Evolutionary conservation across 306 rosid genomes (phyloP), one percentile per base, ranked within the genome.

Genomic region (Vicia sativa): DNA sequence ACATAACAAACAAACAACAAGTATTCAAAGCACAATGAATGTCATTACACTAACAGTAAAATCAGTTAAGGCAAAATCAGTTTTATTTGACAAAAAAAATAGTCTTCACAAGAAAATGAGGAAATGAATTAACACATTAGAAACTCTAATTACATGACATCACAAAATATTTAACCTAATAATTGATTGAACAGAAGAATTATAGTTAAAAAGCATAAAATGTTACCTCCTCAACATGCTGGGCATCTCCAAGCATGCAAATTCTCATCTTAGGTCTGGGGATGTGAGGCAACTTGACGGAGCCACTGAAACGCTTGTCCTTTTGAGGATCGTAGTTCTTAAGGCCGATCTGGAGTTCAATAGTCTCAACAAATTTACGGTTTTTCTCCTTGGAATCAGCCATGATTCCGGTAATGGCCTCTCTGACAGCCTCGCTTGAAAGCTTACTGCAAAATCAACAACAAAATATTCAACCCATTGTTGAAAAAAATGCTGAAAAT

Each of bases 191-290:
- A 56, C 16, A 11, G 11, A 71, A 41, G 12, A 18, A 45, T 23
- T 52, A 3, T 5, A 6, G 0, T 0, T 42, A 8, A 18, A 44
- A 7, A 43, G 4, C 13, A 35, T 6, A 26, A 8, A 26, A 39
- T 0, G 18, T 57, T 80, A 90, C 96, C 96, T 90, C 96, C 63
- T 90, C 96, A 52, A 90, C 95, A 50, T 90, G 96, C 50, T 84
- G 91, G 31, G 96, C 96, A 80, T 90, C 96, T 18, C 96, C 96
- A 61, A 90, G 95, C 96, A 90, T 90, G 76, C 96, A 90, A 7
- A 90, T 79, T 54, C 84, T 90, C 96, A 90, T 90, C 79, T 87
- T 87, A 7, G 96, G 96, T 9, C 96, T 84, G 18, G 96, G 96
- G 9, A 90, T 90, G 73, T 90, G 92, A 0, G 95, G 96, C 80